Evolutionary conservation across 2,329 filamentous ascomycete genomes (phyloP), one percentile per base, ranked within the genome.

Genomic region (Calycina herbarum): DNA sequence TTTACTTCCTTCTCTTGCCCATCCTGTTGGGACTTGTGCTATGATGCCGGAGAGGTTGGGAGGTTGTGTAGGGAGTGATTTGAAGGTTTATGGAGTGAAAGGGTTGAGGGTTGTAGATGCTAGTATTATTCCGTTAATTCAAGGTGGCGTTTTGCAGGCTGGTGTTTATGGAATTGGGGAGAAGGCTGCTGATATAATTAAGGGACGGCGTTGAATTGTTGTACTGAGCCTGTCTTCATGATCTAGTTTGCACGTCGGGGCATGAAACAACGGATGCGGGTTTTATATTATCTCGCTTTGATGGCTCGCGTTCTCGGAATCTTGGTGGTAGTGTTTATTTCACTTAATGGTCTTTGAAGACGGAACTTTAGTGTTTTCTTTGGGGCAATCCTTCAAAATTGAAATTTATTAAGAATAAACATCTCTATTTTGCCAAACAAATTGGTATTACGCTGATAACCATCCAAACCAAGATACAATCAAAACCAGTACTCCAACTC

Each of bases 21-120:
- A 63, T 80, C 79, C 67, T 79, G 82, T 72, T 76, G 79, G 69
- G 8, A 64, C 69, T 4, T 66, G 62, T 54, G 59, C 69, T 7
- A 69, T 66, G 66, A 65, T 66, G 42, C 67, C 67, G 0, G 45
- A 64, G 31, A 45, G 65, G n/a, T 10, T 64, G 15, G 69, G 67
- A 13, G 67, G 69, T 31, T 66, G 68, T 29, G 67, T 70, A 13
- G 64, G 60, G 48, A 29, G 45, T 27, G 59, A 65, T 31, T 61
- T 70, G 45, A 60, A 29, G 20, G 69, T 70, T n/a, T 64, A 70
- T 64, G 69, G 67, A 15, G 63, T 70, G 11, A 51, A 29, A 17
- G 66, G 68, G 6, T 29, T 70, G 7, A 60, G 62, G 13, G 57
- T 70, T 29, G 68, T 63, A 2, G 62, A 63, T 59, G 62, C 62